A percentile compares a stretch with the other conserved stretches of the same genome.
Evolutionary conservation across 305 asterid genomes (phyloP).

Genomic region (Fraxinus angustifolia): DNA sequence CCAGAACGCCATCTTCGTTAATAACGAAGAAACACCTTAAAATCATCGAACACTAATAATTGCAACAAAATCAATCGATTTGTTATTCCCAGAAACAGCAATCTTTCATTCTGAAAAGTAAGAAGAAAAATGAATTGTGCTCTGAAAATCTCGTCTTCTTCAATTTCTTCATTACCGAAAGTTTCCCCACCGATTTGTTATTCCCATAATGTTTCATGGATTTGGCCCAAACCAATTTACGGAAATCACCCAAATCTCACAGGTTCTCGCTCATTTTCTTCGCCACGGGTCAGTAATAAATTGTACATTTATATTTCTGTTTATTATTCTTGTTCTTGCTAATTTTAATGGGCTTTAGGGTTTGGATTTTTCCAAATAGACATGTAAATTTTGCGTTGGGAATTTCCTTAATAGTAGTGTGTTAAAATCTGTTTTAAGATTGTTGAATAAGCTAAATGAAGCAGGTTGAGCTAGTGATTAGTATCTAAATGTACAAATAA

Average conservation of each 20-base stretch:
- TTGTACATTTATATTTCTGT: neutral
- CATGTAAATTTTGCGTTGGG: neutral
- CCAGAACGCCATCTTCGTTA: neutral
- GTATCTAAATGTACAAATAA: neutral
- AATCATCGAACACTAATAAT: neutral
- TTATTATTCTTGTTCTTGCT: neutral
- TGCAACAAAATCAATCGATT: neutral
- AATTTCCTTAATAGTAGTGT: neutral
- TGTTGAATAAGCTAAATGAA: neutral
- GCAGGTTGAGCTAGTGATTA: neutral
- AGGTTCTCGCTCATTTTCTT: slow-evolving; percentile 22
- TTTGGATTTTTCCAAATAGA: neutral
- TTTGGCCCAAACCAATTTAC: slow-evolving; percentile 21
- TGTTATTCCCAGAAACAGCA: neutral
- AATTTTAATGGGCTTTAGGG: neutral
- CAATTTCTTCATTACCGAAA: slow-evolving; percentile 29
- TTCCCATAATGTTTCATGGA: slow-evolving; percentile 20
- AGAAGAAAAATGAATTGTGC: slow-evolving; percentile 35
- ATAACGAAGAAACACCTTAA: neutral
- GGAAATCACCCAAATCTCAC: slow-evolving; percentile 24
- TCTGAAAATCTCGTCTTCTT: slow-evolving; percentile 30
- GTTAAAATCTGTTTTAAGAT: neutral
- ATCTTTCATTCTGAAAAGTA: neutral
- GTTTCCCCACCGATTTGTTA: slow-evolving; percentile 18
- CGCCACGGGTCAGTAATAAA: slow-evolving; percentile 33